Evolutionary conservation across 1,139 yeast species (phyloP).

Genomic region (Torulaspora pretoriensis): DNA sequence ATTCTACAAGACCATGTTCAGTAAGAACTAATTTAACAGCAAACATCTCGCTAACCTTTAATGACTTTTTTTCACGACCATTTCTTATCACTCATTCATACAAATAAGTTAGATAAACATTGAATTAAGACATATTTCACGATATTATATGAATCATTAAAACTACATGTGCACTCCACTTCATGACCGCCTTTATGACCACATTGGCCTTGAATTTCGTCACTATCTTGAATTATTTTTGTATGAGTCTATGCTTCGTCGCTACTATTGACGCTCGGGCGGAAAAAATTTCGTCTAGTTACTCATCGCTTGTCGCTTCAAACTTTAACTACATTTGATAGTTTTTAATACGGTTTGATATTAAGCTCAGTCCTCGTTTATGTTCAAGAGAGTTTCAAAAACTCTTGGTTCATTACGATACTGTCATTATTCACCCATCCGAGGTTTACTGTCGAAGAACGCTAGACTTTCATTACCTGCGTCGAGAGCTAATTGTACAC

Average conservation of each 20-base stretch:
- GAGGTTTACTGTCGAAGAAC: not conserved
- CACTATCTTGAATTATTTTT: not conserved
- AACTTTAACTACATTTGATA: constrained; percentile 1
- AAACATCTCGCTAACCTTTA: constrained; percentile 2
- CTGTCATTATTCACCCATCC: not conserved
- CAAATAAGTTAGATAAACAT: not conserved
- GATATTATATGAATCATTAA: too few relatives aligned
- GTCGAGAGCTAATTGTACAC: not conserved
- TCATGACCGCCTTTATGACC: too few relatives aligned
- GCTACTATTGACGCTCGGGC: not conserved
- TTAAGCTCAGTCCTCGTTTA: constrained; percentile 1
- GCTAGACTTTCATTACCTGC: not conserved
- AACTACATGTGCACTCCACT: too few relatives aligned
- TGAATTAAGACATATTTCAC: not conserved
- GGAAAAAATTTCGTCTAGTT: constrained; percentile 6
- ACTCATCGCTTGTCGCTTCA: constrained; percentile 4
- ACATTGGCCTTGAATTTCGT: too few relatives aligned
- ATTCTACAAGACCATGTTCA: constrained; percentile 27
- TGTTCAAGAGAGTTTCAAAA: constrained; percentile 9
- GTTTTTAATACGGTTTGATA: not conserved
- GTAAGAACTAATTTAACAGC: not conserved
- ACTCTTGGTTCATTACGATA: constrained; percentile 6
- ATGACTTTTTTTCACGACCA: constrained; percentile 6
- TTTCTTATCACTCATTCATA: not conserved
- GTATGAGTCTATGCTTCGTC: not conserved